These are phyloP conservation scores for Chalciporus sp. DNA, from an alignment of 1,284 basidiomycete genomes.

Conservation along the genomic window DNA sequence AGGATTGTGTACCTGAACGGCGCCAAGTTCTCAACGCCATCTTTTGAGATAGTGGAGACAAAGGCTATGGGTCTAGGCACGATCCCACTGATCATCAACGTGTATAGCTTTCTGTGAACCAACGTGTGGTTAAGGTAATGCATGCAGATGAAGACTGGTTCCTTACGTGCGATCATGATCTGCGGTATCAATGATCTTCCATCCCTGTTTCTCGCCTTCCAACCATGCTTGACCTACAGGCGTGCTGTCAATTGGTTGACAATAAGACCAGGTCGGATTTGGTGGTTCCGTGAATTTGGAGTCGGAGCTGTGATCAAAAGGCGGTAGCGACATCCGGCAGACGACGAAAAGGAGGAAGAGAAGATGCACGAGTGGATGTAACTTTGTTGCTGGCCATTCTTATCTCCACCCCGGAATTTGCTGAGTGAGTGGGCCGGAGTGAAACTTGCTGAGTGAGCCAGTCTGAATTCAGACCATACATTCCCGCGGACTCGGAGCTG, in stretches of 20 bases:
- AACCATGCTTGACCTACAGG: constrained; percentile 51
- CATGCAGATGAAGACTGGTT: background rate
- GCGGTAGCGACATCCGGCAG: constrained; percentile 23
- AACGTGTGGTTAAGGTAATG: background rate
- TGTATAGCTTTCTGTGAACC: constrained; percentile 41
- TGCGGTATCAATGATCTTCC: constrained; percentile 56
- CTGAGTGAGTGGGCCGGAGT: too few relatives aligned
- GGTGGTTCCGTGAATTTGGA: constrained; percentile 48
- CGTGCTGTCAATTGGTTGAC: constrained; percentile 52
- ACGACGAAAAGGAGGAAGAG: background rate
- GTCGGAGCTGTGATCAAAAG: constrained; percentile 17
- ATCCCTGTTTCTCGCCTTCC: constrained; percentile 54
- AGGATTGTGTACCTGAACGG: constrained; percentile 48
- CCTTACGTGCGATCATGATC: constrained; percentile 48
- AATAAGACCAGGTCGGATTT: constrained; percentile 59
- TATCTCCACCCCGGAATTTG: background rate
- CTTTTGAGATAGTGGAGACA: constrained; percentile 56
- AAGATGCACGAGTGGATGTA: background rate
- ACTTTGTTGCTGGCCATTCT: background rate
- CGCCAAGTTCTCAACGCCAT: constrained; percentile 61
- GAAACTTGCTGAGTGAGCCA: too few relatives aligned
- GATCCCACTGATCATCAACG: constrained; percentile 60
- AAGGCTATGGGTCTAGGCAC: constrained; percentile 72
- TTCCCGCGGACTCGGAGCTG: too few relatives aligned
- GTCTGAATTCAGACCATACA: too few relatives aligned